Evolutionary conservation across 106 monocot genomes (phyloP).

Genomic region (Xerophyta viscosa): DNA sequence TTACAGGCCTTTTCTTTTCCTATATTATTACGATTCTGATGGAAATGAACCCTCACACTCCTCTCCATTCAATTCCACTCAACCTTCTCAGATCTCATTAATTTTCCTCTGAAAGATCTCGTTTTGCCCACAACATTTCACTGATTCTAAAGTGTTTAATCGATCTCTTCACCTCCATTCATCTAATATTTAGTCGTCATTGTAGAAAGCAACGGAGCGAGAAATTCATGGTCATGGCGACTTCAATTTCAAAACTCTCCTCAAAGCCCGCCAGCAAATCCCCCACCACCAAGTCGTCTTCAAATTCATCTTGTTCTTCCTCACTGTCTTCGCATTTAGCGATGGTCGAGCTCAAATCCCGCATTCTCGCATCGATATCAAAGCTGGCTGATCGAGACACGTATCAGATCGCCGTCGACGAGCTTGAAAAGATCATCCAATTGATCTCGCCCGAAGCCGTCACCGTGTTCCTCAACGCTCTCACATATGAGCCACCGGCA

Average conservation of each 20-base stretch:
- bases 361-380: constrained; percentile 53
- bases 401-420: constrained; percentile 84
- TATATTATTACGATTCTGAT: too few species aligned
- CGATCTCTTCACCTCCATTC: too few species aligned
- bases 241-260: not conserved
- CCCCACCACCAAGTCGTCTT: not conserved
- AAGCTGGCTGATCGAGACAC: constrained; percentile 99
- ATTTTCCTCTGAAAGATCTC: too few species aligned
- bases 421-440: constrained; percentile 67
- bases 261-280: not conserved
- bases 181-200: too few species aligned
- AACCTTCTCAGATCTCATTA: too few species aligned
- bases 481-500: constrained; percentile 48
- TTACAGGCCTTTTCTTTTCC: too few species aligned
- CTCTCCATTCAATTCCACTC: too few species aligned
- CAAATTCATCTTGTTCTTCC: not conserved
- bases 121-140: too few species aligned
- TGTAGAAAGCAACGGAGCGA: too few species aligned
- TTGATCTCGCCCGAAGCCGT: constrained; percentile 54
- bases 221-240: not conserved
- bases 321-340: constrained; percentile 46
- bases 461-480: constrained; percentile 49
- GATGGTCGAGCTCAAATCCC: constrained; percentile 85
- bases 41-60: too few species aligned
- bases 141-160: too few species aligned